These are phyloP conservation scores for Toxicodendron radicans DNA, from an alignment of 345 rosid species.

Conservation along the genomic window DNA sequence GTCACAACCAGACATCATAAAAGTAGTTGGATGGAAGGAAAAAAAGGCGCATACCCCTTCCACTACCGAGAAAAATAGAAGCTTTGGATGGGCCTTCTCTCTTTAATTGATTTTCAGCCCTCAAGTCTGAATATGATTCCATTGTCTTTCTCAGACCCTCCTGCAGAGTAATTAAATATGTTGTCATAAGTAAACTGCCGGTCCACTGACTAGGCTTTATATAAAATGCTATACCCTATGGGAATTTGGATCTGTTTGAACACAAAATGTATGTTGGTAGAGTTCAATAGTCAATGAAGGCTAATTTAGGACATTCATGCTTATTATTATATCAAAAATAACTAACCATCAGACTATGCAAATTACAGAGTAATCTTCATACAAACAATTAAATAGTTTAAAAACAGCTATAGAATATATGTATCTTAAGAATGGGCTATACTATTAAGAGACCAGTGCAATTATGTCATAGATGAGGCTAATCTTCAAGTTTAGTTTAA, in stretches of 20 bases:
- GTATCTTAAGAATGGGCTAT: background rate
- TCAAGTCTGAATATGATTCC: constrained; percentile 74
- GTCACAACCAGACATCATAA: background rate
- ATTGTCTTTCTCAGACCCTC: constrained; percentile 79
- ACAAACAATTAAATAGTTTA: background rate
- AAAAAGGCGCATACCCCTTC: constrained; percentile 54
- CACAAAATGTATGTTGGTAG: background rate
- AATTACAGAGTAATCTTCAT: constrained; percentile 1
- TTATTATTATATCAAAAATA: background rate
- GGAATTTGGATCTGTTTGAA: constrained; percentile 1
- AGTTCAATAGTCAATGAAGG: constrained; percentile 3
- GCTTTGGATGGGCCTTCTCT: constrained; percentile 88
- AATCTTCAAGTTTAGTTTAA: constrained; percentile 10
- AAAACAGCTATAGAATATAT: background rate
- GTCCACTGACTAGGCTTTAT: background rate
- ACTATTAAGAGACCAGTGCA: background rate
- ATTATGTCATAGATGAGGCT: constrained; percentile 2
- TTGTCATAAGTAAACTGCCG: constrained; percentile 12
- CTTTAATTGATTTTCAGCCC: constrained; percentile 56
- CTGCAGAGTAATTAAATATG: constrained; percentile 42
- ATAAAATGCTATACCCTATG: background rate
- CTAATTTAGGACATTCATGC: background rate
- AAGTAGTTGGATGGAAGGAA: constrained; percentile 2
- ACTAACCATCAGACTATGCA: background rate
- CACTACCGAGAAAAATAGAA: constrained; percentile 66